phyloP scores from a whole-genome alignment of 2,329 filamentous ascomycete genomes.

The Fusarium coffeatum region DNA sequence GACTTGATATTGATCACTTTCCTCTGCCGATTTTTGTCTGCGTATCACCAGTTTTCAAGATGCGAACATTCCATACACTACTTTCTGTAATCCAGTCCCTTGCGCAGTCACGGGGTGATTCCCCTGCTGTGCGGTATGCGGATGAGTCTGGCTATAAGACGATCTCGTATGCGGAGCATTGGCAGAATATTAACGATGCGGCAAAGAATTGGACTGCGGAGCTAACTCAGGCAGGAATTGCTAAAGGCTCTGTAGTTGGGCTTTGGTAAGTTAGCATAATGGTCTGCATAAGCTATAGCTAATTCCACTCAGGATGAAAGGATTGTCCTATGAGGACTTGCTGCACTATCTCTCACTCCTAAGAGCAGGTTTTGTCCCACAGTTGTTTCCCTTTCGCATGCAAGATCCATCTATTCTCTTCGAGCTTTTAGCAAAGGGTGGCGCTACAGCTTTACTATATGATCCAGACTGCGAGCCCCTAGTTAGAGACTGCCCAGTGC shows the following conservation, averaged over 20 bases:
- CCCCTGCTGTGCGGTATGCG: background rate
- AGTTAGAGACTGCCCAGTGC: background rate
- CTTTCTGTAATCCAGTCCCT: constrained; percentile 2
- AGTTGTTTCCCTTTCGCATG: constrained; percentile 2
- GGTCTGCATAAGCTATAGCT: background rate
- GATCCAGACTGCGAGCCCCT: background rate
- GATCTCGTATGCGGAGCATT: background rate
- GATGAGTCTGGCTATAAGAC: background rate
- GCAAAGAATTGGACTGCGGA: background rate
- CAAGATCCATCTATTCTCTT: background rate
- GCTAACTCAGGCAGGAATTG: background rate
- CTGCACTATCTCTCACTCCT: background rate
- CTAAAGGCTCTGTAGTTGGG: background rate
- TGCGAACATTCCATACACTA: constrained; percentile 7
- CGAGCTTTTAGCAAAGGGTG: background rate
- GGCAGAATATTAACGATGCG: background rate
- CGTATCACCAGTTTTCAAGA: background rate
- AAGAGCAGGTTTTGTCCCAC: background rate
- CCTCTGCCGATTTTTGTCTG: background rate
- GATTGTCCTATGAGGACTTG: constrained; percentile 7
- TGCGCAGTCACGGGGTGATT: background rate
- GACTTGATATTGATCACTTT: rapidly evolving
- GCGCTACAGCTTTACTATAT: background rate
- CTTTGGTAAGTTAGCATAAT: background rate
- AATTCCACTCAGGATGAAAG: background rate